Evolutionary conservation across 345 rosid species (phyloP).

Genomic region (Punica granatum): DNA sequence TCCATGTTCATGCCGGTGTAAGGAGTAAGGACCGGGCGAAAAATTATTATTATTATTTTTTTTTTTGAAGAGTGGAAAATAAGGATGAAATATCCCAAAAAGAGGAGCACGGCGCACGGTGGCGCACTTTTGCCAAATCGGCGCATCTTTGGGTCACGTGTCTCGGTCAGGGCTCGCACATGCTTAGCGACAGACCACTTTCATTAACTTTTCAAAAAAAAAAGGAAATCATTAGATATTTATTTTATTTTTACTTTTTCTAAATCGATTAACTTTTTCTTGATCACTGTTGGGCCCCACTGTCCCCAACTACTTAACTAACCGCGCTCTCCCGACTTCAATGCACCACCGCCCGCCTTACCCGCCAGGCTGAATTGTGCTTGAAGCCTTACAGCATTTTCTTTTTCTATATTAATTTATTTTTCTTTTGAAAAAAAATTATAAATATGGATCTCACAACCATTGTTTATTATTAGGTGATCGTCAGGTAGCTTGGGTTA

Average conservation of each 20-base stretch:
- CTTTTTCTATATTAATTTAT: no score
- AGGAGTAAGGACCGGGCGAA: no score
- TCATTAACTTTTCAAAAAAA: not conserved
- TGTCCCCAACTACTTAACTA: slow-evolving; percentile 2
- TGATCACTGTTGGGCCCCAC: not conserved
- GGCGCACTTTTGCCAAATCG: slow-evolving; percentile 4
- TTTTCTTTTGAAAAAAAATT: no score
- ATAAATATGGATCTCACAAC: no score
- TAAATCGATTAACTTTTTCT: not conserved
- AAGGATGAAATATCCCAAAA: not conserved
- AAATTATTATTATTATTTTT: no score
- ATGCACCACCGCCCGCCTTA: not conserved
- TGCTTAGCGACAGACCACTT: not conserved
- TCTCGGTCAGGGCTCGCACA: slow-evolving; percentile 1
- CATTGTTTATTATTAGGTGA: no score
- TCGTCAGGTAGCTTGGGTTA: no score
- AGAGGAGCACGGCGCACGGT: slow-evolving; percentile 1
- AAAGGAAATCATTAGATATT: no score
- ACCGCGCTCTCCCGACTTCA: not conserved
- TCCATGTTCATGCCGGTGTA: not conserved
- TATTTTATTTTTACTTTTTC: no score
- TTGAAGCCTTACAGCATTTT: no score
- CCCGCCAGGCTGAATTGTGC: not conserved
- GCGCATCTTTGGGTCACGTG: slow-evolving; percentile 8
- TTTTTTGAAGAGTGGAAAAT: not conserved